These are phyloP conservation scores for Phoma herbarum DNA, from an alignment of 2,329 filamentous ascomycete genomes.

Conservation along the genomic window DNA sequence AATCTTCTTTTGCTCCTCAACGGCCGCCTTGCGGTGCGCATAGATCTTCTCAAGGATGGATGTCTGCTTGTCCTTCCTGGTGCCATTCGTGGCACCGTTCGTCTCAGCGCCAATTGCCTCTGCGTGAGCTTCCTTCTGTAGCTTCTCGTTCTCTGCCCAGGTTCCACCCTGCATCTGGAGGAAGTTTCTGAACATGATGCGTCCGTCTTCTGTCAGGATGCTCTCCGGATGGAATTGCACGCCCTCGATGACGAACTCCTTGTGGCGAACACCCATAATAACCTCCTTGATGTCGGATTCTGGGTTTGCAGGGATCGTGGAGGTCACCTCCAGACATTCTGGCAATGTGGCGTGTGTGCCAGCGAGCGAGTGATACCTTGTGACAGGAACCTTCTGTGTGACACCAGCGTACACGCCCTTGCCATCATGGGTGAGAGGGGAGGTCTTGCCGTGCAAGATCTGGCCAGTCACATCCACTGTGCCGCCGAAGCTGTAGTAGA, in stretches of 20 bases:
- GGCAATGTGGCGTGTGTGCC: slow-evolving; percentile 90
- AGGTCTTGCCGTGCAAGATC: slow-evolving; percentile 97
- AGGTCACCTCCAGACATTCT: slow-evolving; percentile 84
- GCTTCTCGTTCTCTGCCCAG: slow-evolving; percentile 80
- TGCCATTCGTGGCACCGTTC: slow-evolving; percentile 33
- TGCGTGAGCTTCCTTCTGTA: slow-evolving; percentile 53
- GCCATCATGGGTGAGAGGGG: slow-evolving; percentile 83
- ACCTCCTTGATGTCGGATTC: slow-evolving; percentile 79
- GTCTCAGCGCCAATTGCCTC: slow-evolving; percentile 45
- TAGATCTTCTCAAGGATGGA: slow-evolving; percentile 95
- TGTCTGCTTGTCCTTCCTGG: slow-evolving; percentile 67
- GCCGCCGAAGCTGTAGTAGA: slow-evolving; percentile 92
- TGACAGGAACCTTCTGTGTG: slow-evolving; percentile 82
- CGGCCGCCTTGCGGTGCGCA: slow-evolving; percentile 75
- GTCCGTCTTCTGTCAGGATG: slow-evolving; percentile 89
- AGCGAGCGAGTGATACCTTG: slow-evolving; percentile 94
- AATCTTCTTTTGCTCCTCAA: slow-evolving; percentile 81
- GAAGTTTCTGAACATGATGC: slow-evolving; percentile 92
- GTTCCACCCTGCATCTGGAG: slow-evolving; percentile 86
- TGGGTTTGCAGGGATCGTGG: slow-evolving; percentile 79
- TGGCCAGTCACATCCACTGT: slow-evolving; percentile 92
- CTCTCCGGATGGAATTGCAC: slow-evolving; percentile 99
- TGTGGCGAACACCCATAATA: slow-evolving; percentile 97
- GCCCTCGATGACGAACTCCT: slow-evolving; percentile 88
- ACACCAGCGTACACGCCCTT: slow-evolving; percentile 93